Conservation (phyloP, 805 yeast genomes). For the Candida loeiensis region DNA sequence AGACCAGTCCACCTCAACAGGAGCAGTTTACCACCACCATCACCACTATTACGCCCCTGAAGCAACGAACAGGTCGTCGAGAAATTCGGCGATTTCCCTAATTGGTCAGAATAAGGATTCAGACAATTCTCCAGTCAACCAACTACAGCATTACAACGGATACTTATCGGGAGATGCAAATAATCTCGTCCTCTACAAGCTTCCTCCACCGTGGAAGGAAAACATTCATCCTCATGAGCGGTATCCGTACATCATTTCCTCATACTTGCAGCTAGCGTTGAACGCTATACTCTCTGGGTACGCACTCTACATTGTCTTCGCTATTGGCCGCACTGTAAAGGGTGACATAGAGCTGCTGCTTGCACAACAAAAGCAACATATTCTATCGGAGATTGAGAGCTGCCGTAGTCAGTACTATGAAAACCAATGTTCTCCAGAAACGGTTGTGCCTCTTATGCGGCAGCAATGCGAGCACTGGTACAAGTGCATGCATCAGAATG, state of each 20-base stretch:
- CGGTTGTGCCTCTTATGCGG: conserved; percentile 56
- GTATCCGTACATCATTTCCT: conserved; percentile 53
- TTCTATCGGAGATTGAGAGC: conserved; percentile 48
- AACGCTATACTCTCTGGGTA: conserved; percentile 48
- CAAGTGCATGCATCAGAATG: conserved; percentile 61
- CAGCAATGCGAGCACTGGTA: conserved; percentile 59
- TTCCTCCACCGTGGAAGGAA: conserved; percentile 62
- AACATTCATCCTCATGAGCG: conserved; percentile 49
- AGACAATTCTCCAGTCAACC: not conserved
- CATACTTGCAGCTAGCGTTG: conserved; percentile 56
- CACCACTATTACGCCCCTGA: too few species aligned
- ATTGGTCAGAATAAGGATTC: too few species aligned
- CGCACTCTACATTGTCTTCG: conserved; percentile 41
- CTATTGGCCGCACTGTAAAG: conserved; percentile 46
- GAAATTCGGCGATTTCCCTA: too few species aligned
- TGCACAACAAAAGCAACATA: conserved; percentile 42
- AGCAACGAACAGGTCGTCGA: too few species aligned
- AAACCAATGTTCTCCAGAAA: conserved; percentile 56
- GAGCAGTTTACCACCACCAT: conserved; percentile 1
- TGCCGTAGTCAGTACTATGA: conserved; percentile 51
- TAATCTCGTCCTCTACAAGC: conserved; percentile 6
- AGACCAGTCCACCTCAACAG: not conserved
- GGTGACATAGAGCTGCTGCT: conserved; percentile 53
- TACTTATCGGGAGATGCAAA: not conserved
- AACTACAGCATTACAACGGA: not conserved